These are phyloP conservation scores for Suillus ampliporus DNA, from an alignment of 768 basidiomycete genomes.

Conservation along the genomic window DNA sequence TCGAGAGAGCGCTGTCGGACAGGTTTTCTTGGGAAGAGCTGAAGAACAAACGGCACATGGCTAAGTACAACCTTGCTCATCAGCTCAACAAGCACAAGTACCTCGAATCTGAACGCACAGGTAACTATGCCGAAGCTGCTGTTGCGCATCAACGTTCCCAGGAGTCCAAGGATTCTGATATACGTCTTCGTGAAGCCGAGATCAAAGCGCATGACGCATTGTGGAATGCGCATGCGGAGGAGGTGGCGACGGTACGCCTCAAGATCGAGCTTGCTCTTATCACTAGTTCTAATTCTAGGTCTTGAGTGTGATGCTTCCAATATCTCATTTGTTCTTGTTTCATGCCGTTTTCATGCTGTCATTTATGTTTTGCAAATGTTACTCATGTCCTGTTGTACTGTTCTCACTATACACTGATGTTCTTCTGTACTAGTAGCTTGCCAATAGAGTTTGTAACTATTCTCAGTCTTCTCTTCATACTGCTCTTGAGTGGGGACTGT, in stretches of 20 bases:
- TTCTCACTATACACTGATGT: too few relatives aligned
- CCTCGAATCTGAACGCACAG: background rate
- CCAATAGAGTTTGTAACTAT: too few relatives aligned
- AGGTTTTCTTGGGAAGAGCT: background rate
- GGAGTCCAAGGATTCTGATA: background rate
- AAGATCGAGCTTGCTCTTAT: background rate
- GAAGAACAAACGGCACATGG: background rate
- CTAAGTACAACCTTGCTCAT: background rate
- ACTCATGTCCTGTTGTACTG: too few relatives aligned
- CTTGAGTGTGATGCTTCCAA: too few relatives aligned
- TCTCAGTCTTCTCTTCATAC: too few relatives aligned
- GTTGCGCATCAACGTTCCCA: background rate
- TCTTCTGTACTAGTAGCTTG: too few relatives aligned
- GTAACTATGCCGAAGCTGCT: background rate
- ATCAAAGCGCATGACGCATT: background rate
- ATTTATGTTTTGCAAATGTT: too few relatives aligned
- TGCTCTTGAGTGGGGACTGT: background rate
- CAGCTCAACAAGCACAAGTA: background rate
- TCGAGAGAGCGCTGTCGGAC: background rate
- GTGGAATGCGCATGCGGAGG: background rate
- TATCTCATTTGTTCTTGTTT: too few relatives aligned
- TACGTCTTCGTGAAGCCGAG: background rate
- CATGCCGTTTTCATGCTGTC: too few relatives aligned
- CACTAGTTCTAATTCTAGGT: too few relatives aligned
- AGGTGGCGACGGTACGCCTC: background rate